Evolutionary conservation across 148 eudicot genomes (phyloP), one percentile per base, ranked within the genome.

Genomic region (Linanthus parryae): DNA sequence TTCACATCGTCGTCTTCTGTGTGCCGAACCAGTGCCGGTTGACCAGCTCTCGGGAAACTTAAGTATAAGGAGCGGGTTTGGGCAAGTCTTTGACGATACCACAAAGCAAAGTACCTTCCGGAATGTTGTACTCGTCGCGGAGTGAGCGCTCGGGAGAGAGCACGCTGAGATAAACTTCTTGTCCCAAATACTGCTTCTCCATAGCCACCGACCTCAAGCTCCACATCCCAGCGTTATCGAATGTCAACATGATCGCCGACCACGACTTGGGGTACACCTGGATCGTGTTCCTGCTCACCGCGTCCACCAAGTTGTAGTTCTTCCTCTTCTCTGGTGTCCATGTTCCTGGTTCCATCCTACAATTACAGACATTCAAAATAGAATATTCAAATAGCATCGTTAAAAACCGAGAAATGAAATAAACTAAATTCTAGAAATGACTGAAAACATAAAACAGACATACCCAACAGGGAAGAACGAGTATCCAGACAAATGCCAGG

Each of bases 141-240:
- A 58, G 35, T 2, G 83, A 73, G 17, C 59, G 40, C 4, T 58
- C 68, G 0, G 79, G 79, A 0, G 82, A 67, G 7, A 62, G 44
- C 0, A 73, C 73, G 26, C 83, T 77, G 29, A 73, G 3, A 29
- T 77, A 77, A 65, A 77, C 47, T 19, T 77, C 79, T 20, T 77
- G 83, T 1, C 83, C 83, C 22, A 73, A 29, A 61, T 70, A 70
- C 0, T 25, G 11, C 48, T 66, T 66, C 42, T 73, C 78, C 1
- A 23, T 23, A 7, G 36, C 16, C 28, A 69, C 79, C 0, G 75
- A 73, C 56, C 79, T 70, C 16, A 77, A 2, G 24, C 60, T 71
- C 82, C 82, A 77, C 79, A 77, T 70, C 0, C 83, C 83, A 4
- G 65, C 70, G 26, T 77, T 77, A 68, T 77, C 79, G 13, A 66